Evolutionary conservation across 2,329 filamentous ascomycete species (phyloP).

Genomic region (Fusarium oxysporum): DNA sequence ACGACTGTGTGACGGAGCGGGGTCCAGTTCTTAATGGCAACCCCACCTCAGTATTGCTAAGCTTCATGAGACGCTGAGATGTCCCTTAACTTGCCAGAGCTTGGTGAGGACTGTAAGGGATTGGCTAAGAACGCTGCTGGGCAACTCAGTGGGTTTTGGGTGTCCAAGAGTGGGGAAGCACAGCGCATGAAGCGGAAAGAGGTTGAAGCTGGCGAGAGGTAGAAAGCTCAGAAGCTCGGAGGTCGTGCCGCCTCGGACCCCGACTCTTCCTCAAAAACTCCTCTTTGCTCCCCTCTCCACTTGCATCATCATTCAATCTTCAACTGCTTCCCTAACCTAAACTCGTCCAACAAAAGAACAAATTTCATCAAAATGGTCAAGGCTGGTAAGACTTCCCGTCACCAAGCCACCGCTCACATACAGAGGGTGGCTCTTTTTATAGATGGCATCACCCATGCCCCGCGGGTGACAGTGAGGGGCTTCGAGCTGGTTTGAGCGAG

Average conservation of each 20-base stretch:
- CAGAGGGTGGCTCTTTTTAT: conserved; percentile 44
- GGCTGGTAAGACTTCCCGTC: conserved; percentile 75
- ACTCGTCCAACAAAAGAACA: conserved; percentile 30
- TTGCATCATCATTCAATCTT: conserved; percentile 36
- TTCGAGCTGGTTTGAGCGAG: conserved; percentile 70
- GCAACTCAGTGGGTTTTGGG: neutral
- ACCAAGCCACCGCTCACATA: conserved; percentile 8
- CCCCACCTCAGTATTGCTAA: conserved; percentile 33
- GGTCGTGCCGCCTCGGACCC: conserved; percentile 38
- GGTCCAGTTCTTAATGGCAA: conserved; percentile 17
- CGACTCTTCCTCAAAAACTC: conserved; percentile 45
- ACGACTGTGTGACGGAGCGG: conserved; percentile 42
- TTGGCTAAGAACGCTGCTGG: conserved; percentile 20
- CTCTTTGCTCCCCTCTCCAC: conserved; percentile 41
- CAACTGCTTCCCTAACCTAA: conserved; percentile 34
- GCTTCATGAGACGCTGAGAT: conserved; percentile 20
- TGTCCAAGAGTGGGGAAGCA: conserved; percentile 1
- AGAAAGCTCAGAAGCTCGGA: conserved; percentile 27
- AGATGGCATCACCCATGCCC: conserved; percentile 29
- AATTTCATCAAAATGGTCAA: conserved; percentile 89
- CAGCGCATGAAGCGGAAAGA: conserved; percentile 3
- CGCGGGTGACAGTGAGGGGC: conserved; percentile 32
- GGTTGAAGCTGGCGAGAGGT: conserved; percentile 11
- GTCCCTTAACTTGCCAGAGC: conserved; percentile 33
- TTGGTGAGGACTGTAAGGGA: conserved; percentile 12